Percentiles rank a stretch among this genome's conserved stretches.
phyloP scores from a whole-genome alignment of 345 rosid genomes.

The Carallia pectinifolia region DNA sequence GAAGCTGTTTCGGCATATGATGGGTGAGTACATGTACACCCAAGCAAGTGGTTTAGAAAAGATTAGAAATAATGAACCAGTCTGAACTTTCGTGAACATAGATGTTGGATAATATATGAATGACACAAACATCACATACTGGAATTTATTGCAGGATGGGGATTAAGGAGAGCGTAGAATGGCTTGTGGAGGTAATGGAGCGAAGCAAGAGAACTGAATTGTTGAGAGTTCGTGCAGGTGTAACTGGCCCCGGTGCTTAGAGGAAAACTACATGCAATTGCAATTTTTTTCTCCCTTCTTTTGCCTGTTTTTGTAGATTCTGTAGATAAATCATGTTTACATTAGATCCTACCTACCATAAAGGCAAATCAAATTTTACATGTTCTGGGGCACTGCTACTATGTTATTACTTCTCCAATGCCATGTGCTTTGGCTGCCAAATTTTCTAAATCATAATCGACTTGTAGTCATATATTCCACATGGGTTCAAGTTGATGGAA shows the following conservation, averaged over 20 bases:
- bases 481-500: no score
- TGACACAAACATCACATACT: not conserved
- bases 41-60: no score
- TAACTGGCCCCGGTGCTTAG: constrained; percentile 38
- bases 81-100: not conserved
- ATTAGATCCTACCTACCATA: constrained; percentile 21
- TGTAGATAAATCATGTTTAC: constrained; percentile 46
- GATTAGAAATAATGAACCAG: no score
- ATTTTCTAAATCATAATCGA: not conserved
- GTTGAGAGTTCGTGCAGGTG: constrained; percentile 69
- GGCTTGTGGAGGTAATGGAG: constrained; percentile 94
- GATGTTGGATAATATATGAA: not conserved
- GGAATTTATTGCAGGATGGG: constrained; percentile 58
- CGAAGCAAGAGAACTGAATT: constrained; percentile 95
- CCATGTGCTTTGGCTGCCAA: not conserved
- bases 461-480: no score
- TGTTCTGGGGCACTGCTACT: not conserved
- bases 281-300: not conserved
- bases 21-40: constrained; percentile 51
- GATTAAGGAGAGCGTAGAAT: constrained; percentile 79
- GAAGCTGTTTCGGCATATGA: constrained; percentile 94
- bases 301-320: constrained; percentile 28
- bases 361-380: constrained; percentile 8
- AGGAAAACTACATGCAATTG: constrained; percentile 7
- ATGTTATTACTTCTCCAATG: not conserved